Base-by-base conservation (phyloP, 108 stramenopile species). In the Skeletonema potamos region DNA sequence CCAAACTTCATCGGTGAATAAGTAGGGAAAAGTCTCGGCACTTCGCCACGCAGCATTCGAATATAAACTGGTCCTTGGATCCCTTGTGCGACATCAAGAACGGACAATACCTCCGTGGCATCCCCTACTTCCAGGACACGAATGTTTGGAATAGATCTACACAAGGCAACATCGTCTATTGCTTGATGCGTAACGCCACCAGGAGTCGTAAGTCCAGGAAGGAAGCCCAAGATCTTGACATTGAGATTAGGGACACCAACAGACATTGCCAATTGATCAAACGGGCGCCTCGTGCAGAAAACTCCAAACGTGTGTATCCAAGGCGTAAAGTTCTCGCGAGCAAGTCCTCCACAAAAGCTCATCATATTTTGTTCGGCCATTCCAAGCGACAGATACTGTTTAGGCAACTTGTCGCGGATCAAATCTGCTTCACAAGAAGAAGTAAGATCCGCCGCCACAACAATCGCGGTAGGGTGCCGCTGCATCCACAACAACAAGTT, bases 341-440 rank as follows among this genome's bases (percentile, higher is more conserved):
- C 71, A 18, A 72, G 51, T 4, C 71, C 71, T 29, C 71, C 71
- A 9, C 60, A 61, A 51, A 72, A 72, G 27, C 59, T 62, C 71
- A 72, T 72, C 71, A 72, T 72, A 27, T 72, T 72, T 24, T 62
- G 62, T 32, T 72, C 71, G 0, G 71, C 71, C 71, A 72, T 72
- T 15, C 71, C 71, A 20, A 60, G 13, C 2, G 71, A 72, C 4
- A 72, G 10, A 32, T 72, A 72, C 58, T 72, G 71, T 20, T 54
- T 1, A 15, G 71, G 71, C 29, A 72, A 48, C 11, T 26, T 56
- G n/a, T 72, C 71, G 4, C 71, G 61, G 7, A 62, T 5, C 30
- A 72, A 54, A 63, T 72, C 71, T 26, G 71, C 71, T 44, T 72
- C 71, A 27, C 71, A 72, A 29, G 71, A 72, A 27, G 61, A 62